Percentiles rank a stretch among this genome's conserved stretches.
Conservation (phyloP, 805 yeast genomes). For the Starmerella roubikii region DNA sequence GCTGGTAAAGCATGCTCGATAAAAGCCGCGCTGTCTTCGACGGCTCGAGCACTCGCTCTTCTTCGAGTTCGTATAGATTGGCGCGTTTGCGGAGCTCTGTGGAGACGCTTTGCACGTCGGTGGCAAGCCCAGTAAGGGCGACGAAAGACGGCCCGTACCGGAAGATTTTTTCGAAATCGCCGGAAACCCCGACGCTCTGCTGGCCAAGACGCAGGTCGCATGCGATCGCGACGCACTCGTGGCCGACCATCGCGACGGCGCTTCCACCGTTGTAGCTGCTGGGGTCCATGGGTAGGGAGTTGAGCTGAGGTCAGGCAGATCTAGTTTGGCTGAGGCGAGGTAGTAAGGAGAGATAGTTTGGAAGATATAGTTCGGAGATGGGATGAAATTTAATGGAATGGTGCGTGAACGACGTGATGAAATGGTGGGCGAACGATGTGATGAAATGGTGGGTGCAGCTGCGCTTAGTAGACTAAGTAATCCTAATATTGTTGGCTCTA, state of each 20-base stretch:
- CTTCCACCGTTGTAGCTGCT: slow-evolving; percentile 54
- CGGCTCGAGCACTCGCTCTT: slow-evolving; percentile 87
- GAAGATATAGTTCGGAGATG: too few species aligned
- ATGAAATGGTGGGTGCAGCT: too few species aligned
- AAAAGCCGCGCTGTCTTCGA: slow-evolving; percentile 85
- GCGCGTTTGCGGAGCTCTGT: slow-evolving; percentile 75
- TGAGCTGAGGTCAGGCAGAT: too few species aligned
- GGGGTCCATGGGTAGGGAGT: too few species aligned
- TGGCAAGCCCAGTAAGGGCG: slow-evolving; percentile 89
- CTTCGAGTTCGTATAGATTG: slow-evolving; percentile 77
- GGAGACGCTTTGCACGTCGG: slow-evolving; percentile 74
- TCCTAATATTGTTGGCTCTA: too few species aligned
- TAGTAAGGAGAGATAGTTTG: too few species aligned
- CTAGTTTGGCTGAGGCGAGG: too few species aligned
- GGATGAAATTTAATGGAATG: too few species aligned
- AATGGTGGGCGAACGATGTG: too few species aligned
- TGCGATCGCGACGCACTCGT: slow-evolving; percentile 96
- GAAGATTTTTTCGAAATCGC: slow-evolving; percentile 86
- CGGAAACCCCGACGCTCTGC: slow-evolving; percentile 84
- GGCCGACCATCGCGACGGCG: slow-evolving; percentile 97
- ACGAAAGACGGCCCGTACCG: slow-evolving; percentile 63
- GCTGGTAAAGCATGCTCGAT: slow-evolving; percentile 77
- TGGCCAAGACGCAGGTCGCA: slow-evolving; percentile 87
- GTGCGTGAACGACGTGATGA: too few species aligned
- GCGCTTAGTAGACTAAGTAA: too few species aligned